Conservation (phyloP, 2,329 filamentous ascomycete species). For the Exophiala aquamarina region DNA sequence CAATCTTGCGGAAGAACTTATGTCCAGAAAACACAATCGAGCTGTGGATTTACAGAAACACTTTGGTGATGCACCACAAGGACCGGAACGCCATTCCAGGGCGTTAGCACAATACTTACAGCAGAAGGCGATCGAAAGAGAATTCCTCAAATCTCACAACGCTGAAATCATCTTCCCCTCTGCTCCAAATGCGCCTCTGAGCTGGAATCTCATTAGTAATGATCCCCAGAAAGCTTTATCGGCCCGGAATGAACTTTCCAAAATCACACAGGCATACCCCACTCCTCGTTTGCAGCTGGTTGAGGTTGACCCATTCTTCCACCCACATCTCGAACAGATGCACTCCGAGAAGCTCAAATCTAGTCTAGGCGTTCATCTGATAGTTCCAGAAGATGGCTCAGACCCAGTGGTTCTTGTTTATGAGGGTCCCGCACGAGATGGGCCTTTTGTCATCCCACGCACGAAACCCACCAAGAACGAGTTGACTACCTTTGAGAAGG, state of each 20-base stretch:
- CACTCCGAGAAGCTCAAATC: conserved; percentile 39
- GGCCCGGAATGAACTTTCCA: conserved; percentile 50
- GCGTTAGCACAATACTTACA: conserved; percentile 86
- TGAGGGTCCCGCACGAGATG: conserved; percentile 40
- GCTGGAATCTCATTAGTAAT: conserved; percentile 85
- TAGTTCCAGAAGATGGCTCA: conserved; percentile 47
- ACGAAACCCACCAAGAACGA: conserved; percentile 57
- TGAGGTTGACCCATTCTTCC: conserved; percentile 50
- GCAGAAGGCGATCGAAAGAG: conserved; percentile 76
- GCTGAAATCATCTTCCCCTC: conserved; percentile 85
- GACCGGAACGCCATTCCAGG: conserved; percentile 75
- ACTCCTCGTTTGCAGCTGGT: conserved; percentile 45
- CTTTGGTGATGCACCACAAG: conserved; percentile 70
- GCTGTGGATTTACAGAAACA: conserved; percentile 80
- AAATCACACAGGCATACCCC: conserved; percentile 49
- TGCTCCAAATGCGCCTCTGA: conserved; percentile 43
- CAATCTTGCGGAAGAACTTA: conserved; percentile 83
- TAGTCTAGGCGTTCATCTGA: conserved; percentile 48
- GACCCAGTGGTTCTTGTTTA: conserved; percentile 51
- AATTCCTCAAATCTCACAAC: conserved; percentile 76
- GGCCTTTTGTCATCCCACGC: conserved; percentile 45
- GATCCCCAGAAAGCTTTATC: conserved; percentile 73
- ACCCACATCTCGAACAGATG: conserved; percentile 45
- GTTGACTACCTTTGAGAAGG: conserved; percentile 55
- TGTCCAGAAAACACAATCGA: conserved; percentile 80